phyloP scores from a whole-genome alignment of 164 flowering plant genomes.

The Kalanchoe fedtschenkoi region DNA sequence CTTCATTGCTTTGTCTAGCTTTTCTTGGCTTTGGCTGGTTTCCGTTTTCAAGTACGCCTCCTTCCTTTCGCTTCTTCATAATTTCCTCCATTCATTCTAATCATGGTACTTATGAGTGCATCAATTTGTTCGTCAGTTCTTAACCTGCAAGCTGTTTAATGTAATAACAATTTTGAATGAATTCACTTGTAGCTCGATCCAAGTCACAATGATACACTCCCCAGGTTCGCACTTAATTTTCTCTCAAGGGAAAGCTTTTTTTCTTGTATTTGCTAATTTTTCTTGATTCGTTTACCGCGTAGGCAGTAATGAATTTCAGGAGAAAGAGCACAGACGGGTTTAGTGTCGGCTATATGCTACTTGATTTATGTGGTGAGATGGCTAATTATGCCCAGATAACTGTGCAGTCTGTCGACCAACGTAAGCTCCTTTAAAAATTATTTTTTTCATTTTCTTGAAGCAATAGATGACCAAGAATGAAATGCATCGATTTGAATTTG shows the following conservation, averaged over 20 bases:
- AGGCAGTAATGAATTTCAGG: conserved; percentile 73
- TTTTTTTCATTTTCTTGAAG: neutral
- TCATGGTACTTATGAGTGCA: no score
- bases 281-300: neutral
- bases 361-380: conserved; percentile 73
- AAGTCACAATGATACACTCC: no score
- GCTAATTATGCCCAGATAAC: conserved; percentile 76
- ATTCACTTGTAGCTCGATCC: no score
- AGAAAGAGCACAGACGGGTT: conserved; percentile 90
- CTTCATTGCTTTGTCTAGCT: conserved; percentile 55
- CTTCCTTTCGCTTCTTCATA: neutral
- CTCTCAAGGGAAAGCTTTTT: no score
- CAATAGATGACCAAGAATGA: neutral
- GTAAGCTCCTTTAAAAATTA: conserved; percentile 26
- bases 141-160: neutral
- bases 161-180: no score
- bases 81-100: no score
- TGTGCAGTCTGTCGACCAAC: conserved; percentile 83
- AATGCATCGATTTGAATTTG: neutral
- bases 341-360: conserved; percentile 86
- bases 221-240: no score
- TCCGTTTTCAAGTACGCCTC: conserved; percentile 70
- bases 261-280: no score
- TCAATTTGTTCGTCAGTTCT: neutral
- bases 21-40: conserved; percentile 87